Base-by-base conservation (phyloP, 2,329 filamentous ascomycete genomes). In the Trichoderma semiorbis region DNA sequence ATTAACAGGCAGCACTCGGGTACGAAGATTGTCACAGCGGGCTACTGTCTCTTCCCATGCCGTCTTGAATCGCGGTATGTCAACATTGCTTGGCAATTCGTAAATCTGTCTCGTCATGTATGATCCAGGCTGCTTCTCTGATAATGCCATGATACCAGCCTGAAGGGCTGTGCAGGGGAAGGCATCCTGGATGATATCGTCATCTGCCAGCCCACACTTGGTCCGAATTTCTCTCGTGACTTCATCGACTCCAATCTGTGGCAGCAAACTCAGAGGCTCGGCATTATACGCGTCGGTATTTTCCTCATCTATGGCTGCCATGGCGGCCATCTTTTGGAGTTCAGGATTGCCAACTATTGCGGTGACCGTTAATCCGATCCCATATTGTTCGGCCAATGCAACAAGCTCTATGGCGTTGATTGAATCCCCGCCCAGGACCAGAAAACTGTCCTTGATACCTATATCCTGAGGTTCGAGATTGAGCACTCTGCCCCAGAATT, bases 21-120 rank as follows among this genome's bases (percentile, higher is more conserved):
- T 73, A 6, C 72, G 53, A 5, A 74, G 58, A 47, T 67, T 73
- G 30, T 30, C 47, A 28, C 67, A 70, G 21, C 61, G 39, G 14
- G 50, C 57, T 10, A 69, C 36, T 8, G 69, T 72, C 26, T n/a
- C 16, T 16, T 73, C 67, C 79, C 79, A 81, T 5, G 79, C 77
- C 0, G 70, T 62, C 70, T 65, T 64, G 14, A 71, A 71, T 11
- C 69, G 61, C 1, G 28, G 7, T 6, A 36, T 12, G 6, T 68
- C 69, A 50, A 60, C 55, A 21, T 68, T 21, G 12, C 16, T 58
- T 1, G 74, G 53, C 3, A 79, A 21, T 11, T 61, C 18, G 36
- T 68, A 68, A 18, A 68, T 36, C 34, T 61, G 55, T 3, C 63
- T 67, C 18, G 50, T 47, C 28, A 61, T 71, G 34, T 68, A 68